Evolutionary conservation across 768 basidiomycete species (phyloP).

Genomic region (Mycena leptocephala): DNA sequence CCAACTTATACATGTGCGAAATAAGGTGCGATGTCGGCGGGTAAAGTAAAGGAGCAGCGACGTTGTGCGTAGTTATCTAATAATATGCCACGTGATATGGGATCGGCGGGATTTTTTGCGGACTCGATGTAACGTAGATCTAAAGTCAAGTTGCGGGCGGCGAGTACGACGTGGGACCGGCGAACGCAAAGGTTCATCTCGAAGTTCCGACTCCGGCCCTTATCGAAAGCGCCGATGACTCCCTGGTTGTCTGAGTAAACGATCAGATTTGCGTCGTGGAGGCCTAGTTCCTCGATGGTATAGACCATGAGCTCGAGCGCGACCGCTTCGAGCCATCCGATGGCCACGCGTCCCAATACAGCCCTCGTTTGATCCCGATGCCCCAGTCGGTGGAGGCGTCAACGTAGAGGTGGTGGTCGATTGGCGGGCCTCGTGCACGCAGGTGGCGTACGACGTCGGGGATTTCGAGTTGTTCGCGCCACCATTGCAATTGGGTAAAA

Average conservation of each 20-base stretch:
- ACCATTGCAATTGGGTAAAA: neutral
- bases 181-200: neutral
- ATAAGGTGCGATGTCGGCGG: neutral
- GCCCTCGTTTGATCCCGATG: neutral
- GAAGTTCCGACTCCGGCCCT: neutral
- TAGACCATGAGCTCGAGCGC: neutral
- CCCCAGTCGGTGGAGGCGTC: neutral
- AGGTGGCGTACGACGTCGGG: neutral
- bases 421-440: too few relatives aligned
- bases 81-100: neutral
- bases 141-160: neutral
- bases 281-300: neutral
- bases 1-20: neutral
- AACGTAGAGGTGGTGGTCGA: neutral
- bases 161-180: neutral
- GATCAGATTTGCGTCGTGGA: neutral
- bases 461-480: conserved; percentile 30
- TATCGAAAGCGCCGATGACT: neutral
- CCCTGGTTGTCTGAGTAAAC: neutral
- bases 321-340: neutral
- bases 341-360: neutral
- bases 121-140: neutral
- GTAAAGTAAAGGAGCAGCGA: neutral
- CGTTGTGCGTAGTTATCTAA: neutral
- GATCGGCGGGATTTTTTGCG: neutral